Base-by-base conservation (phyloP, 208 protist species). In the Angomonas desouzai region DNA sequence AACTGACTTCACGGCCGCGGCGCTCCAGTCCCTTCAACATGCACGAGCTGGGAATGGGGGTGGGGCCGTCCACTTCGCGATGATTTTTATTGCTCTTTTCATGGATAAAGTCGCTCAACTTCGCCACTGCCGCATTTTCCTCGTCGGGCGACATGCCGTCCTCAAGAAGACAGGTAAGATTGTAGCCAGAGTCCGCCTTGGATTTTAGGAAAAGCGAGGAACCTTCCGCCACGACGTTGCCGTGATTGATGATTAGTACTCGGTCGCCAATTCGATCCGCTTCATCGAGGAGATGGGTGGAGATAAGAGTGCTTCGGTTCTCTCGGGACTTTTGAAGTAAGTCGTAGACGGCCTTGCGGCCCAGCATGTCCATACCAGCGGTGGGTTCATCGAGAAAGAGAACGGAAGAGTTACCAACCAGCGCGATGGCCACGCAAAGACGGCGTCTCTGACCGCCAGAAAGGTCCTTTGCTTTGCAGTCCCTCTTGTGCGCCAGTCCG, bases 251-350 rank as follows among this genome's bases (percentile, higher is more conserved):
- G 56, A 99, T 90, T 13, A 92, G 87, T 55, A 99, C 94, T 34
- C 81, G 79, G 66, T 98, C 92, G 29, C 85, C 86, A 30, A 99
- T 78, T 22, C 90, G 75, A 70, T 99, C 97, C 7, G 98, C 98
- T 77, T 99, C 98, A 62, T 99, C 97, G 81, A 99, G 92, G 59
- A 87, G 76, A 65, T 98, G 97, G 23, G 94, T 97, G 13, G 78
- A 85, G 23, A 93, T 74, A 32, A 93, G 73, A 18, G 91, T 78
- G 64, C 82, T 81, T 48, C 79, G 81, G 62, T 79, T 61, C 18
- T 43, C 68, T 51, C 69, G 79, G 16, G 65, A 65, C 9, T 67
- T 67, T 11, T 91, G 64, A 28, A 92, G 72, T 23, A 83, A 64
- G 25, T 87, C 74, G 76, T 93, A 97, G 34, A 97, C 68, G 13